phyloP scores from a whole-genome alignment of 2,329 filamentous ascomycete genomes.

The Hypoxylon sp. region DNA sequence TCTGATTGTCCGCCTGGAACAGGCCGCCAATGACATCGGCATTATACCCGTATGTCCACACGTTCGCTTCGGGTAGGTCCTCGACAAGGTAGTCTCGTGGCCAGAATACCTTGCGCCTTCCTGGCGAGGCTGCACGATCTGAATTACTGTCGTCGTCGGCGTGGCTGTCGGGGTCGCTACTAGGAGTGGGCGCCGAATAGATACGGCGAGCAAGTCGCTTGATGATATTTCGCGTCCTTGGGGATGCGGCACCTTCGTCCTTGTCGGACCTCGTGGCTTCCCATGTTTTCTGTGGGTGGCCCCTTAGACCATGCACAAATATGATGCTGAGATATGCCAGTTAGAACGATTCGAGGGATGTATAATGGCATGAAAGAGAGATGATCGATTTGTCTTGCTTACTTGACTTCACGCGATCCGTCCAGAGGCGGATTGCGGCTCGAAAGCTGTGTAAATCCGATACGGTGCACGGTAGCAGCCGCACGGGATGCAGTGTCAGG shows the following conservation, averaged over 20 bases:
- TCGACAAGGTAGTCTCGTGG: conserved; percentile 47
- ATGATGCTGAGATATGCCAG: conserved; percentile 52
- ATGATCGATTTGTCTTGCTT: neutral
- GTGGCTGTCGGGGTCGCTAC: neutral
- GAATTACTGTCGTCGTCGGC: neutral
- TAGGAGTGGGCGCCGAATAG: neutral
- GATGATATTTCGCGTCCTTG: neutral
- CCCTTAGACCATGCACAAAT: conserved; percentile 48
- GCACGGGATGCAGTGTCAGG: too few species aligned
- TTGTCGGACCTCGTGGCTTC: conserved; percentile 25
- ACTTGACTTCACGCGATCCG: neutral
- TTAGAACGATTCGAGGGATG: neutral
- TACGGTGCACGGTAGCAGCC: neutral
- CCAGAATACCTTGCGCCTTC: conserved; percentile 44
- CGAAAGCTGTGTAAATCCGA: conserved; percentile 8
- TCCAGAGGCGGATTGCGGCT: neutral
- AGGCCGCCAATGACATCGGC: conserved; percentile 48
- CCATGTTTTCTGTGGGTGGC: conserved; percentile 48
- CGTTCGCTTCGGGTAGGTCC: conserved; percentile 47
- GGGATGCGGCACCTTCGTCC: conserved; percentile 7
- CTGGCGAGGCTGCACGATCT: neutral
- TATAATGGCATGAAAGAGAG: neutral
- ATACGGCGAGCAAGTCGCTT: neutral
- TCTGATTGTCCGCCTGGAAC: conserved; percentile 49
- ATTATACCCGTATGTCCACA: conserved; percentile 54